These are phyloP conservation scores for Sarocladiaceae sp. DNA, from an alignment of 2,329 filamentous ascomycete genomes.

Conservation along the genomic window DNA sequence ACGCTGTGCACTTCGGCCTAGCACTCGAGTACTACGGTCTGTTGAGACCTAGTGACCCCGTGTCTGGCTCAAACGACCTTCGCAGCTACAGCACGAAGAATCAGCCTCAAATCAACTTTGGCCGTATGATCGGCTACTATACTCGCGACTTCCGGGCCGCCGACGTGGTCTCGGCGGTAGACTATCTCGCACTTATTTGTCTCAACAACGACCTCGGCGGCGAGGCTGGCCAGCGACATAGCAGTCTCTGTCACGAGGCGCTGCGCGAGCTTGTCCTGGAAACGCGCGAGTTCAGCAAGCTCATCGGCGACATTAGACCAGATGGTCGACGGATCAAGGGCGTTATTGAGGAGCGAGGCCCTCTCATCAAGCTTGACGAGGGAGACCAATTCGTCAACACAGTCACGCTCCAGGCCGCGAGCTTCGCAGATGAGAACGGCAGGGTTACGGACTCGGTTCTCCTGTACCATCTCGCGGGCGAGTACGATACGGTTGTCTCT, in stretches of 20 bases:
- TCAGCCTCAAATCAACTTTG: slow-evolving; percentile 85
- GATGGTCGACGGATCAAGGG: slow-evolving; percentile 83
- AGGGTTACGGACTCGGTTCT: slow-evolving; percentile 90
- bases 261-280: slow-evolving; percentile 93
- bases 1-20: slow-evolving; percentile 91
- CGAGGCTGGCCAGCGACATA: slow-evolving; percentile 68
- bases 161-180: slow-evolving; percentile 80
- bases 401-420: slow-evolving; percentile 89
- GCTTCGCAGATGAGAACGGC: slow-evolving; percentile 89
- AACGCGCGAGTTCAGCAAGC: slow-evolving; percentile 87
- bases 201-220: slow-evolving; percentile 79
- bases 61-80: slow-evolving; percentile 64
- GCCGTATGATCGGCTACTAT: slow-evolving; percentile 88
- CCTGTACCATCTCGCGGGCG: slow-evolving; percentile 87
- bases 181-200: slow-evolving; percentile 88
- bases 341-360: slow-evolving; percentile 77
- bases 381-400: slow-evolving; percentile 81
- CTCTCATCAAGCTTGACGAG: slow-evolving; percentile 71
- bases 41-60: slow-evolving; percentile 77
- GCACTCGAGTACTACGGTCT: slow-evolving; percentile 85
- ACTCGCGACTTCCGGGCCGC: slow-evolving; percentile 92
- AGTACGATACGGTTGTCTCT: slow-evolving; percentile 88
- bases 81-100: slow-evolving; percentile 60
- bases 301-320: slow-evolving; percentile 83
- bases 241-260: slow-evolving; percentile 81